phyloP scores from a whole-genome alignment of 805 yeast genomes.

The Barnettozyma californica region DNA sequence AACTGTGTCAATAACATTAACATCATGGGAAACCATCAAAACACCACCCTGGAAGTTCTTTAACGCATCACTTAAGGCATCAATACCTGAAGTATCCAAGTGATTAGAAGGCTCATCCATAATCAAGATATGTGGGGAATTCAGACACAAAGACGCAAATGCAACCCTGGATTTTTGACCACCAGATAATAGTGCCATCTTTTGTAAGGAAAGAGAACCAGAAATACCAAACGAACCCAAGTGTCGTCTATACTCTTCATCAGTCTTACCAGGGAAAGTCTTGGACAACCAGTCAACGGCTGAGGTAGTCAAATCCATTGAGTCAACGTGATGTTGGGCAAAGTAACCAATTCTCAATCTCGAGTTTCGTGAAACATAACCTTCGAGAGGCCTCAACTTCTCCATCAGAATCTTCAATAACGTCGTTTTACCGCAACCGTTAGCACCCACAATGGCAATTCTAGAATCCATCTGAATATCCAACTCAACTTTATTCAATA shows the following conservation, averaged over 20 bases:
- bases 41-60: slow-evolving; percentile 90
- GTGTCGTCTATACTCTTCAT: slow-evolving; percentile 95
- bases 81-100: slow-evolving; percentile 96
- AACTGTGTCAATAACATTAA: slow-evolving; percentile 78
- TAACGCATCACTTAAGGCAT: slow-evolving; percentile 89
- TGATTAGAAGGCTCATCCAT: slow-evolving; percentile 98
- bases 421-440: slow-evolving; percentile 99
- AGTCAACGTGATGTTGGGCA: slow-evolving; percentile 97
- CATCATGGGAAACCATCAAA: slow-evolving; percentile 97
- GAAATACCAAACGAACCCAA: slow-evolving; percentile 96
- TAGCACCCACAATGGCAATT: slow-evolving; percentile 96
- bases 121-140: slow-evolving; percentile 85
- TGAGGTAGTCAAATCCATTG: slow-evolving; percentile 80
- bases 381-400: slow-evolving; percentile 64
- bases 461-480: slow-evolving; percentile 93
- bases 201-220: slow-evolving; percentile 88
- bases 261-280: slow-evolving; percentile 87
- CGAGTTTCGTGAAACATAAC: slow-evolving; percentile 74
- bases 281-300: slow-evolving; percentile 95
- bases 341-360: slow-evolving; percentile 91
- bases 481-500: slow-evolving; percentile 73
- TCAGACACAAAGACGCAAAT: slow-evolving; percentile 88
- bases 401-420: slow-evolving; percentile 83
- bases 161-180: slow-evolving; percentile 99
- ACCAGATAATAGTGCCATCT: slow-evolving; percentile 85